Conservation (phyloP, 2,329 filamentous ascomycete genomes). For the Alternaria rosae region DNA sequence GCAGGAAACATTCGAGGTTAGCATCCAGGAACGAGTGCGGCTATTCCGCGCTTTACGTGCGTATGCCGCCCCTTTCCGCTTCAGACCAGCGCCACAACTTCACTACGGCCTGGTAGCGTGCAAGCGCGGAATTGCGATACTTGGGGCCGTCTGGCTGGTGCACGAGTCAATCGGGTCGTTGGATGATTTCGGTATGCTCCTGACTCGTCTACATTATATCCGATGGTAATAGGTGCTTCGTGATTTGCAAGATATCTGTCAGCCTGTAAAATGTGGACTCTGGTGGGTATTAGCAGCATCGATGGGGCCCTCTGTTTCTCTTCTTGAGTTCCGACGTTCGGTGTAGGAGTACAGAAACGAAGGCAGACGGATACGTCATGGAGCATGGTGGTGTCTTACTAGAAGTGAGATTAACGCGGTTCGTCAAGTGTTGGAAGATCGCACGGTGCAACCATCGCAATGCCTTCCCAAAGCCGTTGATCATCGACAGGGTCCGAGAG, state of each 20-base stretch:
- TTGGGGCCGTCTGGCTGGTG: background rate
- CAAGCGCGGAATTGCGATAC: slow-evolving; percentile 4
- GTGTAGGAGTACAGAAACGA: background rate
- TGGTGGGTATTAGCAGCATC: slow-evolving; percentile 8
- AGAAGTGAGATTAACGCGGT: slow-evolving; percentile 5
- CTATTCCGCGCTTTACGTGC: background rate
- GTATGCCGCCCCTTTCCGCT: slow-evolving; percentile 9
- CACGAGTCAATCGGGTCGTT: slow-evolving; percentile 15
- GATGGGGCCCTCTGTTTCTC: background rate
- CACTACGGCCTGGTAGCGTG: slow-evolving; percentile 3
- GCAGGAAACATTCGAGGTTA: slow-evolving; percentile 11
- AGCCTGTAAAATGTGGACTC: slow-evolving; percentile 18
- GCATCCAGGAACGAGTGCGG: slow-evolving; percentile 16
- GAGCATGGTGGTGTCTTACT: background rate
- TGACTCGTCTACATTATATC: slow-evolving; percentile 18
- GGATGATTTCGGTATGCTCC: background rate
- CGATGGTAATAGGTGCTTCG: slow-evolving; percentile 10
- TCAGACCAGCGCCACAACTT: background rate
- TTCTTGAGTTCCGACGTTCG: background rate
- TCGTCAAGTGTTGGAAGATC: slow-evolving; percentile 2
- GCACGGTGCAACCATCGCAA: slow-evolving; percentile 9
- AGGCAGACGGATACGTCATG: slow-evolving; percentile 1
- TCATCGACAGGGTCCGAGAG: slow-evolving; percentile 9
- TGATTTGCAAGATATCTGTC: slow-evolving; percentile 6
- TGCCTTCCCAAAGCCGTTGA: slow-evolving; percentile 20